Evolutionary conservation across 1,284 basidiomycete species (phyloP), one percentile per base, ranked within the genome.

Genomic region (Tetrapyrgos nigripes): DNA sequence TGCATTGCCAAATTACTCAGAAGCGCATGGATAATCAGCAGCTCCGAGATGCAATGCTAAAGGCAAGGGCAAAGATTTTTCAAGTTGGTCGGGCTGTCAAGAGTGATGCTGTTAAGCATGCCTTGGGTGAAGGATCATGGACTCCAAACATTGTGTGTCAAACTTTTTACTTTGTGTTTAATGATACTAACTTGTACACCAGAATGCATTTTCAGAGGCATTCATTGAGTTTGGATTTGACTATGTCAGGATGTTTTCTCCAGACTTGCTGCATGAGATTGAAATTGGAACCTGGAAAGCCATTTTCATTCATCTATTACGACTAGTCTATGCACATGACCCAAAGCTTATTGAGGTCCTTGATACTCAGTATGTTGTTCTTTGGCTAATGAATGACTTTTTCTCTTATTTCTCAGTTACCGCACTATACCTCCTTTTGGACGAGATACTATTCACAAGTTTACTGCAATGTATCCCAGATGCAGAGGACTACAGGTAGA

Each of bases 91-190:
- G 50, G 46, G 47, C 40, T n/a, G 44, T 68, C 24, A 51, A 44
- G 6, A 53, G 47, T 40, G 26, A 17, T 13, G 28, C 4, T 8
- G 60, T 65, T 3, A 52, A 63, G 26, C 29, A 52, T 1, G 9
- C 57, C 2, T 49, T 67, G 14, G 53, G 53, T 24, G 9, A 6
- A n/a, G 24, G 54, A 11, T 66, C 64, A 3, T 44, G 58, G 19
- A 62, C 64, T 3, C 65, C 64, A 8, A 65, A 60, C 17, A 23
- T 53, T 40, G 66, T 67, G 43, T 19, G 59, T 55, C 13, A 21
- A 49, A 6, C n/a, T n/a, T 4, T 31, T 19, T 9, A 17, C 6
- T 47, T 5, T 28, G 47, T 14, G 6, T 44, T 17, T 21, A 8
- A 11, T 33, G 6, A 33, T 14, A 33, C 6, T 33, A 8, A 31